Base-by-base conservation (phyloP, 768 basidiomycete species). In the Grammothele lineata region DNA sequence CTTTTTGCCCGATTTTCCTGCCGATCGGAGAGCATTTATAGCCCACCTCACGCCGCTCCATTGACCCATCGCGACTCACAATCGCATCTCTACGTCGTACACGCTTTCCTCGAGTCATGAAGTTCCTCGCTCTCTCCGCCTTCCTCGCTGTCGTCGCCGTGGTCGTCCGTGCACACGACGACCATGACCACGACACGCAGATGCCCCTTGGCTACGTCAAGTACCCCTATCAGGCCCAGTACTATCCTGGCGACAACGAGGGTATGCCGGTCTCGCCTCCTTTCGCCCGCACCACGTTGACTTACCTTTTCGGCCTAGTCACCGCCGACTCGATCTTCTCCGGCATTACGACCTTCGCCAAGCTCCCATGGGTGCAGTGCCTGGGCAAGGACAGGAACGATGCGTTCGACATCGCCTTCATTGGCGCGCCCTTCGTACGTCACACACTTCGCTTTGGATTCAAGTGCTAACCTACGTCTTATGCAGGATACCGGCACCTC, bases 331-430 rank as follows among this genome's bases (percentile, higher is more conserved):
- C 88, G 15, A 68, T 85, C 27, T 93, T 92, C 66, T 81, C 85
- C 37, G 91, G 91, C 8, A 84, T 91, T 26, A 80, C 81, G 2
- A 89, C 88, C 2, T 94, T 92, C 61, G 91, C 92, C 15, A 91
- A 77, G 63, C 74, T 94, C n/a, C 88, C 88, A 22, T 91, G 86
- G 79, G 75, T 81, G 1, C 78, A 83, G 54, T 92, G 91, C 62
- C 77, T 92, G 41, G 80, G 80, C 35, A 75, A 75, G 52, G 78
- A 85, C 45, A 73, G 62, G 37, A 59, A 80, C 43, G 62, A 69
- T 24, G 63, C 74, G 1, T 83, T 88, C 55, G 92, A 94, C 64
- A 83, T 94, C 45, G 90, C 87, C 19, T 80, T 94, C 62, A 66
- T 93, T 33, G 91, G 85, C 24, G 85, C 84, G 33, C 85, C 85